These are phyloP conservation scores for Histomonas meleagridis DNA, from an alignment of 208 protist species.

Conservation along the genomic window DNA sequence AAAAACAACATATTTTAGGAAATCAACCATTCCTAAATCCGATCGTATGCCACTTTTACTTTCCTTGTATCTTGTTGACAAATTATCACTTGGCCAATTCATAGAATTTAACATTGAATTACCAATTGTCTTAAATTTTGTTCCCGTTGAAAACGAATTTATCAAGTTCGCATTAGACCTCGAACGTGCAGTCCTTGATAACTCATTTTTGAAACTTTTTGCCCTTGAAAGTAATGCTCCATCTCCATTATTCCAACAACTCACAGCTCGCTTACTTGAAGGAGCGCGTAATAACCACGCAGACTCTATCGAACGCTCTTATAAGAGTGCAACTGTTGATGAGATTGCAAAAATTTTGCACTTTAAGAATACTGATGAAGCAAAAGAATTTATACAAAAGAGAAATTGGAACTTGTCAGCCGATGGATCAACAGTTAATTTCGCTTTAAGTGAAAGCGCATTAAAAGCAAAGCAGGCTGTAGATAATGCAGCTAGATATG, in stretches of 20 bases:
- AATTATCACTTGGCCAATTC: not conserved
- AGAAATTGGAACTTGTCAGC: not conserved
- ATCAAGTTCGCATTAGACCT: not conserved
- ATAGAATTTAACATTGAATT: not conserved
- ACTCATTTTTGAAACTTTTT: not conserved
- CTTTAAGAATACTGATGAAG: not conserved
- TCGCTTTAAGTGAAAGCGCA: not conserved
- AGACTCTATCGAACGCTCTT: not conserved
- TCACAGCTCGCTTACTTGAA: not conserved
- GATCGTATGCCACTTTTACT: not conserved
- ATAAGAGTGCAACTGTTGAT: not conserved
- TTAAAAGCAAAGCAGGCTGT: not conserved
- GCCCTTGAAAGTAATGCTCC: not conserved
- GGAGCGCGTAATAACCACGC: not conserved
- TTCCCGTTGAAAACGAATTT: not conserved
- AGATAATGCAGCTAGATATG: not conserved
- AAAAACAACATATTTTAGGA: not conserved
- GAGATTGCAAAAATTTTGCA: not conserved
- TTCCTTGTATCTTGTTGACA: not conserved
- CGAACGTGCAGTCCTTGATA: not conserved
- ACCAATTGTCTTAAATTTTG: not conserved
- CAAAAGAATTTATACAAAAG: not conserved
- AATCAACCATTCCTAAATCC: not conserved
- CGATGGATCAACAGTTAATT: not conserved
- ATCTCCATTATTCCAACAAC: not conserved